Conservation (phyloP, 1,139 yeast genomes). For the Taphrina pruni region DNA sequence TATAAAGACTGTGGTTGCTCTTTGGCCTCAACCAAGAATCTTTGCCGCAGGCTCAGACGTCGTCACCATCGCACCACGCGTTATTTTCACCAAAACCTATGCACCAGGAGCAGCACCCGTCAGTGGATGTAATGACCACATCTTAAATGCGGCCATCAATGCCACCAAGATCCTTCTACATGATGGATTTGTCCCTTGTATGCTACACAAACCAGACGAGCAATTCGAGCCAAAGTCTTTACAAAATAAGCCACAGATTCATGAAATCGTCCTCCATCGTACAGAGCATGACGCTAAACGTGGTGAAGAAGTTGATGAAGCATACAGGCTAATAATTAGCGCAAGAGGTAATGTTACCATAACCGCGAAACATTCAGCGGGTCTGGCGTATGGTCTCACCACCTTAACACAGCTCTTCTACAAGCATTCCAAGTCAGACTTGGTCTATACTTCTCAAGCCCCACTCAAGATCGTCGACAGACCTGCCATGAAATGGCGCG, state of each 20-base stretch:
- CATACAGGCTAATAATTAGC: conserved; percentile 4
- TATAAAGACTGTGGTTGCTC: neutral
- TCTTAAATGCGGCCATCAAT: conserved; percentile 17
- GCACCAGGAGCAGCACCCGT: neutral
- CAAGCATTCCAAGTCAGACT: conserved; percentile 48
- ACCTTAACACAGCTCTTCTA: conserved; percentile 58
- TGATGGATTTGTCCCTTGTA: conserved; percentile 29
- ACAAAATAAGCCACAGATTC: neutral
- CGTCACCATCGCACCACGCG: conserved; percentile 5
- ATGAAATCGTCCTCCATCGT: neutral
- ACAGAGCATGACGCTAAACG: neutral
- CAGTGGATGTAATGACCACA: neutral
- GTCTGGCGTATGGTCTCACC: conserved; percentile 57
- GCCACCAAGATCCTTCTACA: conserved; percentile 5
- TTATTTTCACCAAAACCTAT: neutral
- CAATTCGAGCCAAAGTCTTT: conserved; percentile 12
- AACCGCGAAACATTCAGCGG: conserved; percentile 48
- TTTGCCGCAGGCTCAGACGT: neutral
- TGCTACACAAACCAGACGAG: conserved; percentile 13
- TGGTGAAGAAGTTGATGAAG: neutral
- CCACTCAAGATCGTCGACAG: conserved; percentile 54
- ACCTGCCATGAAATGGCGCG: conserved; percentile 58
- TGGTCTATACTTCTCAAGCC: conserved; percentile 51
- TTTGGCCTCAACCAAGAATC: conserved; percentile 23
- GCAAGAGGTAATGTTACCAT: conserved; percentile 2